Percentiles rank a stretch among this genome's conserved stretches.
Conservation (phyloP, 2,329 filamentous ascomycete species). For the Rhinocladiella similis region DNA sequence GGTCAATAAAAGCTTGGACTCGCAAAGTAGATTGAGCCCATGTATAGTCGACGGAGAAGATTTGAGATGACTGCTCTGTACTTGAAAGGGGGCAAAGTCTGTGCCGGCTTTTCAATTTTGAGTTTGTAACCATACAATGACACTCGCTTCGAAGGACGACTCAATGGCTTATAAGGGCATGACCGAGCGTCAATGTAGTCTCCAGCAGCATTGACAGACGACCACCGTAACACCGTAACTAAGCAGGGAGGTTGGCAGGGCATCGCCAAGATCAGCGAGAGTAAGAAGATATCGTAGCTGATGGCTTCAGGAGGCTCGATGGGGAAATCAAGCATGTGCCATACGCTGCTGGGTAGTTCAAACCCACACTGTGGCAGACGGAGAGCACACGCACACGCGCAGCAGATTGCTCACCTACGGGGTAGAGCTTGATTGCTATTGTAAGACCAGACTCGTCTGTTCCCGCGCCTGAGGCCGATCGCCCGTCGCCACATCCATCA, state of each 20-base stretch:
- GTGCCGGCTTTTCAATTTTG: not conserved
- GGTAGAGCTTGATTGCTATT: too few species aligned
- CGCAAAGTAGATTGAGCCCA: not conserved
- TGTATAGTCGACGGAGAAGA: not conserved
- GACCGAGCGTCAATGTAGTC: not conserved
- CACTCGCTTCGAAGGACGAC: not conserved
- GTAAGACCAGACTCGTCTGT: too few species aligned
- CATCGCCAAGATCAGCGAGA: not conserved
- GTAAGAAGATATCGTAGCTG: not conserved
- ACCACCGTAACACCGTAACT: not conserved
- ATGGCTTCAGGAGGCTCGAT: slow-evolving; percentile 8
- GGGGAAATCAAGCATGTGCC: slow-evolving; percentile 11
- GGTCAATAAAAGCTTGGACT: slow-evolving; percentile 3
- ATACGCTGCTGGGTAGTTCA: not conserved
- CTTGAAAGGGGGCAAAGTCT: not conserved
- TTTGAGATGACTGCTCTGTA: not conserved
- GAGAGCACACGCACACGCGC: too few species aligned
- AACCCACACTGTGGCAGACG: not conserved
- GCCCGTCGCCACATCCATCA: too few species aligned
- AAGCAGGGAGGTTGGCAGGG: not conserved
- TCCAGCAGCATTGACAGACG: not conserved
- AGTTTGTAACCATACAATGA: not conserved
- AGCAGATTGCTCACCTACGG: too few species aligned
- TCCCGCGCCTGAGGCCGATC: too few species aligned
- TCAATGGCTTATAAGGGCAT: too few species aligned